Evolutionary conservation across 148 eudicot genomes (phyloP).

Genomic region (Mesembryanthemum crystallinum): DNA sequence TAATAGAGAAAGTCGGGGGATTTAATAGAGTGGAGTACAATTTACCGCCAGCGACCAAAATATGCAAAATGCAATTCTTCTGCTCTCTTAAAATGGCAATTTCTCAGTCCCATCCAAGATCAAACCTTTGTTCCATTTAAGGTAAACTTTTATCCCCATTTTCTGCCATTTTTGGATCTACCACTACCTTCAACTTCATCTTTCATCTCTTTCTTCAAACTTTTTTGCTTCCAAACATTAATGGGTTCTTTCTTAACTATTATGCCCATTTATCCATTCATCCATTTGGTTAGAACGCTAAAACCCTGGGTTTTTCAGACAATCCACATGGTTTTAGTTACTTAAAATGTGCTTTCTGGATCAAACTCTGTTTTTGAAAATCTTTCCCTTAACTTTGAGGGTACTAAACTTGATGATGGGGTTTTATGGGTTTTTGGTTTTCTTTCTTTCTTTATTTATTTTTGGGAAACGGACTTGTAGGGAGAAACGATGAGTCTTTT

Average conservation of each 20-base stretch:
- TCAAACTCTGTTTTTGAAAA: neutral
- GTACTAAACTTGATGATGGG: neutral
- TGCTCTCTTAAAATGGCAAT: constrained; percentile 20
- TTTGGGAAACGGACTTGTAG: too few relatives aligned
- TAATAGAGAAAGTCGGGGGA: neutral
- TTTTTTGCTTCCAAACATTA: neutral
- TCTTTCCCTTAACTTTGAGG: neutral
- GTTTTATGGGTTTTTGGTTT: neutral
- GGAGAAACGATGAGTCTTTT: neutral
- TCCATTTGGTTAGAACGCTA: neutral
- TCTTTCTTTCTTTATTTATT: neutral
- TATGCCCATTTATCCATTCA: neutral
- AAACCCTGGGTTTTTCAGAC: constrained; percentile 4
- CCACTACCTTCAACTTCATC: neutral
- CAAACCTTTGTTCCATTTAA: constrained; percentile 16
- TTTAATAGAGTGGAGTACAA: neutral
- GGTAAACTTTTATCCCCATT: neutral
- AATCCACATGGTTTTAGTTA: neutral
- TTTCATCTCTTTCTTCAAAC: neutral
- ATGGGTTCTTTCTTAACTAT: neutral
- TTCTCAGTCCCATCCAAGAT: neutral
- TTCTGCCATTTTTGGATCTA: neutral
- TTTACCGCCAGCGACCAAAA: neutral
- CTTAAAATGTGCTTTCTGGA: neutral
- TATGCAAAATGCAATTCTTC: neutral